A percentile compares a stretch with the other conserved stretches of the same genome.
These are phyloP conservation scores for Scleroderma citrinum DNA, from an alignment of 768 basidiomycete species.

Conservation along the genomic window DNA sequence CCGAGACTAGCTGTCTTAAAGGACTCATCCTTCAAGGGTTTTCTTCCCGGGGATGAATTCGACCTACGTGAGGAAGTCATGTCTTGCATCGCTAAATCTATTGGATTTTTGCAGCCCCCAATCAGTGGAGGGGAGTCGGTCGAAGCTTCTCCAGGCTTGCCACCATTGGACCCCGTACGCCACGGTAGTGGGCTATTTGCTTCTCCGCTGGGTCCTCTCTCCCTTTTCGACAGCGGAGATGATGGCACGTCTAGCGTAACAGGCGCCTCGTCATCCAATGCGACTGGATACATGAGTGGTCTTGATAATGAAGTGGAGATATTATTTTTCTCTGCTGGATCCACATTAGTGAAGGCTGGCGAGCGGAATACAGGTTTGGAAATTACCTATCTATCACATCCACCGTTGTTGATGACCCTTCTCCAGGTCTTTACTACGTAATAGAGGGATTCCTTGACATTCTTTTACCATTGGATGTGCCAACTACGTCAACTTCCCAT, in stretches of 20 bases:
- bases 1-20: conserved; percentile 36
- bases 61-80: conserved; percentile 96
- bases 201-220: conserved; percentile 71
- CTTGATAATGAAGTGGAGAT: conserved; percentile 97
- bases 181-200: conserved; percentile 36
- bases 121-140: conserved; percentile 61
- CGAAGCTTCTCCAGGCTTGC: conserved; percentile 60
- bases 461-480: conserved; percentile 46
- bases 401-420: neutral
- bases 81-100: conserved; percentile 96
- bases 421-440: conserved; percentile 79
- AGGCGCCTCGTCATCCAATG: conserved; percentile 48
- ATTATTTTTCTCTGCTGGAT: conserved; percentile 84
- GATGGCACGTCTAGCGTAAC: conserved; percentile 63
- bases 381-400: conserved; percentile 1
- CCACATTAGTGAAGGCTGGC: conserved; percentile 80
- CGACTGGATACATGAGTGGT: conserved; percentile 61
- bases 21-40: conserved; percentile 16
- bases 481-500: conserved; percentile 10
- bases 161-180: conserved; percentile 38
- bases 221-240: conserved; percentile 65
- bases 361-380: conserved; percentile 75
- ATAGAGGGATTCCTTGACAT: conserved; percentile 97
- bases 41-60: conserved; percentile 60
- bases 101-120: conserved; percentile 87